Conservation (phyloP, 2,329 filamentous ascomycete genomes). For the Botrytis galanthina region DNA sequence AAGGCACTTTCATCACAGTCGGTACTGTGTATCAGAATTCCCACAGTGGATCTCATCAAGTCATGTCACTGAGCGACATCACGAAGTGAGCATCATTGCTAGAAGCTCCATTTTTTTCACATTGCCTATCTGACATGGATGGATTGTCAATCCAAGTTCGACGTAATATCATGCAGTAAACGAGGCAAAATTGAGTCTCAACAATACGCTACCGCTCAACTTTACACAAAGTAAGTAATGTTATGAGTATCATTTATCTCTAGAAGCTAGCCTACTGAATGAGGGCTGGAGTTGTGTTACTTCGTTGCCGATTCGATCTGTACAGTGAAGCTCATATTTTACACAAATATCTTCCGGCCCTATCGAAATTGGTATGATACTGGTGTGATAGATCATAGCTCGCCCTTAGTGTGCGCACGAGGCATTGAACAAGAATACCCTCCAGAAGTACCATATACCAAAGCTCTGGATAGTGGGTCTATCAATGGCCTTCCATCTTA, state of each 20-base stretch:
- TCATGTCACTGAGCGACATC: background rate
- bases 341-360: background rate
- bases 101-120: background rate
- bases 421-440: background rate
- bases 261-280: background rate
- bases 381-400: background rate
- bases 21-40: background rate
- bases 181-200: background rate
- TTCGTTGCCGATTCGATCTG: background rate
- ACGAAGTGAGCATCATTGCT: background rate
- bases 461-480: background rate
- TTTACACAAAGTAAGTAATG: background rate
- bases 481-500: background rate
- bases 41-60: background rate
- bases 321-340: background rate
- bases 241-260: background rate
- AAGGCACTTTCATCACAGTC: background rate
- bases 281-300: background rate
- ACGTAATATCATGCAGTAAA: background rate
- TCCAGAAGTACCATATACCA: background rate
- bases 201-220: background rate
- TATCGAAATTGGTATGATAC: background rate
- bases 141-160: background rate
- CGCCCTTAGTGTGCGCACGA: background rate
- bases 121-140: background rate